phyloP scores from a whole-genome alignment of 192 early-diverging fungal species.

The Anaeromyces robustus region DNA sequence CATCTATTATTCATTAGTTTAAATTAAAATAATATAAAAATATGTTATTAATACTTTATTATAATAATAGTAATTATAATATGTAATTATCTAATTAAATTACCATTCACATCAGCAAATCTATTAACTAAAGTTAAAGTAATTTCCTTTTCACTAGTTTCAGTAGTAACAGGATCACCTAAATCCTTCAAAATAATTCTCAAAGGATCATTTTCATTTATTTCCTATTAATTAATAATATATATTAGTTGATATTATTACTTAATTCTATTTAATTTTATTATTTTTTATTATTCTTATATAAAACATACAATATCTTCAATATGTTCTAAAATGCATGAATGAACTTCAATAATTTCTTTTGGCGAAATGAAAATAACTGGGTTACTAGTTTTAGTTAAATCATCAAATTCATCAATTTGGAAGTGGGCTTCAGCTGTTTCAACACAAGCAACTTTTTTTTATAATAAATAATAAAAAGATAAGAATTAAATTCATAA shows the following conservation, averaged over 20 bases:
- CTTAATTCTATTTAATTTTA: too few species aligned
- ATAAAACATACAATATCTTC: constrained; percentile 35
- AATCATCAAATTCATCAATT: constrained; percentile 79
- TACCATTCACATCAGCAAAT: background rate
- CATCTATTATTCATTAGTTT: background rate
- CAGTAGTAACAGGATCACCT: constrained; percentile 14
- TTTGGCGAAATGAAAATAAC: constrained; percentile 75
- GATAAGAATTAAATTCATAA: background rate
- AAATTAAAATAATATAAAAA: too few species aligned
- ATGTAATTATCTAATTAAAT: too few species aligned
- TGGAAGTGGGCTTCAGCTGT: constrained; percentile 80
- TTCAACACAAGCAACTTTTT: constrained; percentile 59
- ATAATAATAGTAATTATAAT: too few species aligned
- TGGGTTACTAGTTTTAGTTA: constrained; percentile 62
- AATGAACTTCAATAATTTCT: constrained; percentile 85
- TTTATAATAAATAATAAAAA: background rate
- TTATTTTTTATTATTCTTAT: too few species aligned
- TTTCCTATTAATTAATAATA: too few species aligned
- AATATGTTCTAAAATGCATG: constrained; percentile 60
- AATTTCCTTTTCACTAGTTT: background rate
- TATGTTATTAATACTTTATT: too few species aligned
- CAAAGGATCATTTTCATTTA: constrained; percentile 21
- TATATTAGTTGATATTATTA: too few species aligned
- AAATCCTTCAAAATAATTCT: constrained; percentile 23
- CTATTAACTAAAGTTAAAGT: background rate